Percentiles rank a stretch among this genome's conserved stretches.
Conservation (phyloP, 1,284 basidiomycete genomes). For the Salmacisia buchloeana region DNA sequence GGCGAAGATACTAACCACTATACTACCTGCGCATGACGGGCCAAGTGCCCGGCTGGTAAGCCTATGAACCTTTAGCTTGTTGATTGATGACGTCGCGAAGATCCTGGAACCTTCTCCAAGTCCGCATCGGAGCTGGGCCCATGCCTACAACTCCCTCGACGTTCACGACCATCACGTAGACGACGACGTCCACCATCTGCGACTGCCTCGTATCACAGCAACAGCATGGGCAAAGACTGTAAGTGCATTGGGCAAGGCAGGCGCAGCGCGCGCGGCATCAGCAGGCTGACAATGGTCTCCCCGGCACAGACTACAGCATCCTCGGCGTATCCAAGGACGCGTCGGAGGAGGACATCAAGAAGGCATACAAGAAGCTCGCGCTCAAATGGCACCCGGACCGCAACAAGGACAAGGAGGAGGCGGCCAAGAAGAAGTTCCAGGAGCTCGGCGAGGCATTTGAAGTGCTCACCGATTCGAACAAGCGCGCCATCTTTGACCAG, state of each 20-base stretch:
- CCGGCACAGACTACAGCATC: slow-evolving; percentile 15
- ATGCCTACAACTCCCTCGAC: background rate
- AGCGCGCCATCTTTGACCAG: slow-evolving; percentile 87
- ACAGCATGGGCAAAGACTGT: slow-evolving; percentile 5
- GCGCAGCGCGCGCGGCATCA: background rate
- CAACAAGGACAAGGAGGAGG: slow-evolving; percentile 69
- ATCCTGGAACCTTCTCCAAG: background rate
- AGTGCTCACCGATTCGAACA: slow-evolving; percentile 87
- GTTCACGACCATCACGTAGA: background rate
- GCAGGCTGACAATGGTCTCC: background rate
- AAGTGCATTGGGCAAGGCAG: background rate
- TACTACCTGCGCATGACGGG: background rate
- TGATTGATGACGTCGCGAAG: background rate
- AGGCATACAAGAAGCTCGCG: slow-evolving; percentile 54
- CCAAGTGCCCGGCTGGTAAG: background rate
- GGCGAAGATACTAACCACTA: slow-evolving; percentile 3
- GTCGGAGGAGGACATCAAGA: slow-evolving; percentile 47
- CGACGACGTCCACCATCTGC: background rate
- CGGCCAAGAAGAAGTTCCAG: slow-evolving; percentile 83
- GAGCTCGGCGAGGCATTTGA: slow-evolving; percentile 96
- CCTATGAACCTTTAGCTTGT: background rate
- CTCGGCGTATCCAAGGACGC: slow-evolving; percentile 44
- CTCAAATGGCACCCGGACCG: slow-evolving; percentile 90
- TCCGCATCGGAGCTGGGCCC: background rate
- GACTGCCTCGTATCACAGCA: background rate